A percentile compares a stretch with the other conserved stretches of the same genome.
phyloP scores from a whole-genome alignment of 345 rosid genomes.

The Gossypium ekmanianum region DNA sequence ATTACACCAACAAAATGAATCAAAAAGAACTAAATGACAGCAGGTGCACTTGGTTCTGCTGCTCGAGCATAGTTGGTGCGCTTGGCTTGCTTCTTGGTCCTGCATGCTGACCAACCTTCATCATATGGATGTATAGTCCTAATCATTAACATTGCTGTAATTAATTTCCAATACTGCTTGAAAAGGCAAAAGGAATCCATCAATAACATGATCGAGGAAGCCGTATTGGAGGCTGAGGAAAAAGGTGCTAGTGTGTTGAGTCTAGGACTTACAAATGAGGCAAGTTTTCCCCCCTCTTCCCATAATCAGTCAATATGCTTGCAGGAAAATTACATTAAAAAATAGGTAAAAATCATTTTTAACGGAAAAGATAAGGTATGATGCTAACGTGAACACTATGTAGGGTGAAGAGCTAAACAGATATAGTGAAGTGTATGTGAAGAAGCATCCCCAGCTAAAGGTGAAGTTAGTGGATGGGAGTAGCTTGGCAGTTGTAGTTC shows the following conservation, averaged over 20 bases:
- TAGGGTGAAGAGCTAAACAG: slow-evolving; percentile 55
- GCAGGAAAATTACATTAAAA: neutral
- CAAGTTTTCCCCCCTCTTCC: slow-evolving; percentile 12
- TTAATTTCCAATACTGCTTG: slow-evolving; percentile 42
- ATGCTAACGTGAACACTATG: neutral
- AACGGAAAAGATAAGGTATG: neutral
- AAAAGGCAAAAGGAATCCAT: slow-evolving; percentile 35
- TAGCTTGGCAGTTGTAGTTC: slow-evolving; percentile 50
- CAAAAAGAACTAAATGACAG: no score
- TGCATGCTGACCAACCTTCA: no score
- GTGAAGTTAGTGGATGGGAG: slow-evolving; percentile 66
- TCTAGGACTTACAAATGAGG: slow-evolving; percentile 67
- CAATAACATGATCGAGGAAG: slow-evolving; percentile 50
- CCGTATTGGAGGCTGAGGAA: slow-evolving; percentile 49
- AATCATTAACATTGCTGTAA: neutral
- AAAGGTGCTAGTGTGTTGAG: slow-evolving; percentile 58
- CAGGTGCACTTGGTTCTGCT: no score
- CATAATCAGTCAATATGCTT: neutral
- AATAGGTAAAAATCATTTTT: neutral
- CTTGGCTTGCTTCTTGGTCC: no score
- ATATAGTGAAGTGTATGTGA: slow-evolving; percentile 43
- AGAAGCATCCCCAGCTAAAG: slow-evolving; percentile 19
- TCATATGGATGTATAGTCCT: no score
- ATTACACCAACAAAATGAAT: no score
- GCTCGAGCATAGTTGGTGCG: no score